Evolutionary conservation across 768 basidiomycete species (phyloP), one percentile per base, ranked within the genome.

Genomic region (Mycena polygramma): DNA sequence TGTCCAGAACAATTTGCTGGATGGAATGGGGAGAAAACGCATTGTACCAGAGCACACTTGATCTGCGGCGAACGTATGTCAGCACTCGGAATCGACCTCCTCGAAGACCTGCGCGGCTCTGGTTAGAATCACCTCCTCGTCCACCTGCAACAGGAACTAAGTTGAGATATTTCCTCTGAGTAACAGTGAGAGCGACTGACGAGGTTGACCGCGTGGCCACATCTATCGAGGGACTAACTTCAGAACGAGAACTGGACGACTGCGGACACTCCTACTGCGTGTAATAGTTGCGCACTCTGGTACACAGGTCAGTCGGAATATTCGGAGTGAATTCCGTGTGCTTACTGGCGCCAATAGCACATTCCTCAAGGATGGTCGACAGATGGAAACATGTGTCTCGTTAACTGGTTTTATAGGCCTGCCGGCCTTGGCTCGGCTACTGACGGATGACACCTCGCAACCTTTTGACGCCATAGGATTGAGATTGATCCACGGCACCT

Each of bases 1-100:
- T 89, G 88, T 5, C 86, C 84, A 55, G 74, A 64, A 77, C 91
- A 92, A 45, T 80, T 76, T 49, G 58, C 75, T 45, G 90, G 82
- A 77, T 92, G 91, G 41, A 74, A 80, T 9, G 85, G 84, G 74
- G 91, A 92, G 75, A 92, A 91, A 80, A 86, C 90, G 82, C 91
- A 92, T 69, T 80, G 86, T 48, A 80, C 80, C 64, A 88, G 80
- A 73, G 88, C 85, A 70, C 91, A 92, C 75, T 88, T 87, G 74
- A 92, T 91, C 91, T 92, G 69, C 37, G 35, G 41, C 63, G 36
- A 54, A 59, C 17, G 45, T 39, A 51, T 35, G 45, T 68, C 53
- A 69, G 60, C 58, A 19, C 15, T 52, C 1, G 6, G 2, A 37
- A 30, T 14, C 39, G 48, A 17, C 48, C 22, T 39, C 51, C 6